Evolutionary conservation across 495 filamentous ascomycete genomes (phyloP), one percentile per base, ranked within the genome.

Genomic region (Neurospora sp.): DNA sequence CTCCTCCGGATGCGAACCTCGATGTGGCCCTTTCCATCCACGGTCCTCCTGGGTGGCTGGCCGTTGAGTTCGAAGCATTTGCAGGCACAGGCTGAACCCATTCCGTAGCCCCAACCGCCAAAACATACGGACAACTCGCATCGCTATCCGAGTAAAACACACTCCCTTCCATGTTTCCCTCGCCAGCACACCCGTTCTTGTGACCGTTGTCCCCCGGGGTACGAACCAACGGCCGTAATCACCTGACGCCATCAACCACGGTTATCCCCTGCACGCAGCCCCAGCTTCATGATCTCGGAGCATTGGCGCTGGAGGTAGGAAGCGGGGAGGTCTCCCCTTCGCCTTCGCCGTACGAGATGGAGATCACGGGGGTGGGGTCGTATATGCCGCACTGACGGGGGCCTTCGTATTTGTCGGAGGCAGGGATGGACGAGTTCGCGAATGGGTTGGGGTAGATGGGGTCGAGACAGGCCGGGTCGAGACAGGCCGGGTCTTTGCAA

Each of bases 191-290:
- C 7, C 77, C 78, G 27, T 68, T 75, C 3, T 53, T 35, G 1
- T 72, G 65, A 70, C 72, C 70, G 69, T 79, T 80, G 38, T 83
- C 78, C 12, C 78, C 80, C 14, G 80, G 76, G 76, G 71, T 82
- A 82, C 20, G 84, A 84, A 1, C 80, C 86, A 4, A 90, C 89
- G 40, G 40, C 89, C 89, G 39, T 81, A 83, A 79, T 91, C 89
- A 9, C 89, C 89, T 0, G 85, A 89, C 0, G 89, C 86, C 73
- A 87, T 87, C 44, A 92, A 92, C 75, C 22, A 91, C 81, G 0
- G 88, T 87, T 8, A 89, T 83, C 12, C 90, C 90, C 72, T 87
- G 86, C 31, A 31, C 27, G 0, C 27, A 91, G 81, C 3, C 86
- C 89, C 8, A 92, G 88, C 81, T 92, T 92, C 82, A 92, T 85